Percentiles rank a stretch among this genome's conserved stretches.
phyloP scores from a whole-genome alignment of 306 rosid species.

The Vigna radiata region DNA sequence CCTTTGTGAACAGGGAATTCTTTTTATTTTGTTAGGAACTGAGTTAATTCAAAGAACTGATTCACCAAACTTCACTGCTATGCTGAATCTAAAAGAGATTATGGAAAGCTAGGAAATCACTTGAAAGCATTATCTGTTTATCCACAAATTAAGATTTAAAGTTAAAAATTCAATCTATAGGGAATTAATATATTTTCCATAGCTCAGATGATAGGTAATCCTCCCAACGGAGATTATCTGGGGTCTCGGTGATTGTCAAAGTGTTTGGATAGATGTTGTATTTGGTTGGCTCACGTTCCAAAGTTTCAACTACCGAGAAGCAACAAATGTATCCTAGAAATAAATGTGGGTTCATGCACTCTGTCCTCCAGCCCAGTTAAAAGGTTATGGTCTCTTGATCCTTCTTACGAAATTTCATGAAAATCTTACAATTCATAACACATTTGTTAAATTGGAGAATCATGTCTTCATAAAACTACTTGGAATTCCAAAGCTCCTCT shows the following conservation, averaged over 20 bases:
- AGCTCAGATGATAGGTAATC: background rate
- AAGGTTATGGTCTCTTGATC: background rate
- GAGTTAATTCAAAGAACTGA: background rate
- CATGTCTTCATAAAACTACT: background rate
- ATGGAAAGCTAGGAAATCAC: background rate
- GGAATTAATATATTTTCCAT: background rate
- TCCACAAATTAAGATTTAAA: background rate
- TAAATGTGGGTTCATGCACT: background rate
- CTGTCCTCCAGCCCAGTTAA: background rate
- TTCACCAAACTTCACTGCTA: background rate
- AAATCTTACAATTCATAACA: background rate
- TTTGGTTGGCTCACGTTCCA: too few relatives aligned
- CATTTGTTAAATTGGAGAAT: background rate
- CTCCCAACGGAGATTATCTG: background rate
- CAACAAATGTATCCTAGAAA: too few relatives aligned
- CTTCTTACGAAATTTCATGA: background rate
- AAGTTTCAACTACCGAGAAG: too few relatives aligned
- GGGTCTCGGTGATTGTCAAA: background rate
- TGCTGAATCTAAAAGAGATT: background rate
- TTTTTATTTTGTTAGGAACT: background rate
- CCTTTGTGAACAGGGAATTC: background rate
- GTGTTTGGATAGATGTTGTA: too few relatives aligned
- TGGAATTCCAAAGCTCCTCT: background rate
- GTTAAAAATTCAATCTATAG: background rate
- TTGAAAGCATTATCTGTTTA: background rate